A percentile compares a stretch with the other conserved stretches of the same genome.
Evolutionary conservation across 768 basidiomycete genomes (phyloP).

Genomic region (Plicaturopsis crispa): DNA sequence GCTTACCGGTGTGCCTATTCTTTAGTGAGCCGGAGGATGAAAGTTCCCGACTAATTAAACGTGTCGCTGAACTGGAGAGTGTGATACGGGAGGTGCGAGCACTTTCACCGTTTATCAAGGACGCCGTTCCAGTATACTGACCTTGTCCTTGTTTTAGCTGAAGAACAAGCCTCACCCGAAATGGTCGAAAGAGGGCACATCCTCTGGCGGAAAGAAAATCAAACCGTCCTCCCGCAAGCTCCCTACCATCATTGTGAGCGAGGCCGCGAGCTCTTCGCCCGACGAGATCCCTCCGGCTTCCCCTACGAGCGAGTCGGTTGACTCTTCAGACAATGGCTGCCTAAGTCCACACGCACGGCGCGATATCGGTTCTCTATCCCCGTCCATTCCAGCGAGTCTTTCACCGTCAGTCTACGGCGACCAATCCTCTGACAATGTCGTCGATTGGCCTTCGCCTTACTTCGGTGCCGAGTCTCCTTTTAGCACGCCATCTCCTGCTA

Average conservation of each 20-base stretch:
- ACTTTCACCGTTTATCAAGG: neutral
- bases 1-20: no score
- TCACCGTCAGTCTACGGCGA: no score
- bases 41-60: slow-evolving; percentile 54
- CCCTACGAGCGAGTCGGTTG: no score
- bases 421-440: no score
- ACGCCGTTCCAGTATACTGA: neutral
- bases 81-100: slow-evolving; percentile 69
- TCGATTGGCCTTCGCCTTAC: no score
- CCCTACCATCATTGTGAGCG: slow-evolving; percentile 3
- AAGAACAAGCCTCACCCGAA: slow-evolving; percentile 70
- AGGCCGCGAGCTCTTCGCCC: slow-evolving; percentile 10
- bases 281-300: slow-evolving; percentile 10
- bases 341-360: no score
- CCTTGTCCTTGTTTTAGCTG: slow-evolving; percentile 31
- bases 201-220: no score
- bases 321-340: no score
- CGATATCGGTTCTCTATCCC: no score
- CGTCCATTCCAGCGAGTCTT: no score
- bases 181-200: no score
- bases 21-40: slow-evolving; percentile 43
- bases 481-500: slow-evolving; percentile 23
- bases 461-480: slow-evolving; percentile 16
- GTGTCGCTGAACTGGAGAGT: slow-evolving; percentile 78
- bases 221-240: slow-evolving; percentile 14